Evolutionary conservation across 108 stramenopile species (phyloP).

Genomic region (Pseudonitzschia multistriata): DNA sequence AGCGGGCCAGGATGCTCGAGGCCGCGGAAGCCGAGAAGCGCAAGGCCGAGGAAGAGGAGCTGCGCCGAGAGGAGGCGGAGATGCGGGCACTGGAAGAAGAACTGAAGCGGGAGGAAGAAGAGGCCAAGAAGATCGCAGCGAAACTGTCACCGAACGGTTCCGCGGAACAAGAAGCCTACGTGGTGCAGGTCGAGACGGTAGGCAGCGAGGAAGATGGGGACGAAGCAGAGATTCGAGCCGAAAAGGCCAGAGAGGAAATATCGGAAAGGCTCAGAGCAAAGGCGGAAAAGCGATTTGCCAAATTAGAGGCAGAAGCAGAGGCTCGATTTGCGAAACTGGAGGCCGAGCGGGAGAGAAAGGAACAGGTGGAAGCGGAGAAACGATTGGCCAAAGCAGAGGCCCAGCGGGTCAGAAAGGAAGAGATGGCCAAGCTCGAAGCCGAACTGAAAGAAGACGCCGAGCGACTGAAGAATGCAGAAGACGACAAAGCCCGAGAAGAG

Average conservation of each 20-base stretch:
- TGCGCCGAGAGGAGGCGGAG: conserved; percentile 21
- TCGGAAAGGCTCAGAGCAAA: not conserved
- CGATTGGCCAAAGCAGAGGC: not conserved
- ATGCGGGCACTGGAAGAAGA: conserved; percentile 27
- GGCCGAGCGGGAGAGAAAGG: conserved; percentile 1
- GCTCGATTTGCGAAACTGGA: not conserved
- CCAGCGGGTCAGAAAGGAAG: not conserved
- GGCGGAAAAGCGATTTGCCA: not conserved
- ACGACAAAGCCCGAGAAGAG: conserved; percentile 3
- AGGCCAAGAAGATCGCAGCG: too few relatives aligned
- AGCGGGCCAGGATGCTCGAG: not conserved
- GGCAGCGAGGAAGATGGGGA: not conserved
- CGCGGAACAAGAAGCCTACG: conserved; percentile 12
- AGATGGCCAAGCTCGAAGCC: not conserved
- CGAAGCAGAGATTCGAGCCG: conserved; percentile 10
- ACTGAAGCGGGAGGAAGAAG: conserved; percentile 20
- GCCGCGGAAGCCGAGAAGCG: conserved; percentile 3
- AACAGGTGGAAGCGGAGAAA: not conserved
- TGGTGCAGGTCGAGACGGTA: not conserved
- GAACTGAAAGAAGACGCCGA: conserved; percentile 13
- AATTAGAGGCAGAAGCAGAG: conserved; percentile 6
- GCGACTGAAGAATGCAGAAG: conserved; percentile 3
- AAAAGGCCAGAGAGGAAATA: conserved; percentile 6
- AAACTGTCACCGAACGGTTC: too few relatives aligned
- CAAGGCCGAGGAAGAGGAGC: conserved; percentile 20